Evolutionary conservation across 345 rosid species (phyloP).

Genomic region (Rhizophora mangle): DNA sequence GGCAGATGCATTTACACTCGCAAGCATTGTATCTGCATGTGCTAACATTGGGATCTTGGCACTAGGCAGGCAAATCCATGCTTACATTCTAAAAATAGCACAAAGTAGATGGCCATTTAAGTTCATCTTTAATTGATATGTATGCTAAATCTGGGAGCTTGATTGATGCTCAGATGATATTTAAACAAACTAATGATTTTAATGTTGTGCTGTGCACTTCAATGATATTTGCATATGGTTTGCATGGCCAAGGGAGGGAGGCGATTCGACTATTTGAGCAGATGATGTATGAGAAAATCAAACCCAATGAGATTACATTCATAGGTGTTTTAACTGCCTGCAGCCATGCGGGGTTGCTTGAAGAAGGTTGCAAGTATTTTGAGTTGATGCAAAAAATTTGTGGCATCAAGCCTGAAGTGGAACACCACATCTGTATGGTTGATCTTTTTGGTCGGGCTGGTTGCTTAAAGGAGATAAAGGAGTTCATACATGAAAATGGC

Average conservation of each 20-base stretch:
- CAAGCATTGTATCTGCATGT: slow-evolving; percentile 51
- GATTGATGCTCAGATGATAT: slow-evolving; percentile 36
- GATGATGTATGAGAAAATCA: slow-evolving; percentile 33
- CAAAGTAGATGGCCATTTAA: slow-evolving; percentile 38
- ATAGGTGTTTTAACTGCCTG: slow-evolving; percentile 54
- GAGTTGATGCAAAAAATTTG: slow-evolving; percentile 41
- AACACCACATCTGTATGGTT: slow-evolving; percentile 57
- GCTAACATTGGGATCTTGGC: slow-evolving; percentile 34
- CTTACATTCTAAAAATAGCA: slow-evolving; percentile 38
- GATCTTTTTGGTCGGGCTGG: slow-evolving; percentile 58
- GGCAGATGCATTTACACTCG: slow-evolving; percentile 41
- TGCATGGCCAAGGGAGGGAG: slow-evolving; percentile 45
- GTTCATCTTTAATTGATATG: slow-evolving; percentile 50
- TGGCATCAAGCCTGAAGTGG: slow-evolving; percentile 41
- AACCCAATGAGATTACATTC: slow-evolving; percentile 48
- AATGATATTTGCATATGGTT: slow-evolving; percentile 46
- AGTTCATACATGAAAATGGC: slow-evolving; percentile 40
- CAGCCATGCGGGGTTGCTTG: slow-evolving; percentile 47
- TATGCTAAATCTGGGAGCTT: slow-evolving; percentile 52
- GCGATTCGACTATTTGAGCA: slow-evolving; percentile 33
- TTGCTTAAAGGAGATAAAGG: slow-evolving; percentile 36
- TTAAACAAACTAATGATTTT: slow-evolving; percentile 23
- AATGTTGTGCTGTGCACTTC: slow-evolving; percentile 49
- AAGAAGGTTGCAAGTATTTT: slow-evolving; percentile 45
- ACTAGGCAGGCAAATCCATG: slow-evolving; percentile 47